These are phyloP conservation scores for Penicillium fimorum DNA, from an alignment of 495 filamentous ascomycete genomes.

Conservation along the genomic window DNA sequence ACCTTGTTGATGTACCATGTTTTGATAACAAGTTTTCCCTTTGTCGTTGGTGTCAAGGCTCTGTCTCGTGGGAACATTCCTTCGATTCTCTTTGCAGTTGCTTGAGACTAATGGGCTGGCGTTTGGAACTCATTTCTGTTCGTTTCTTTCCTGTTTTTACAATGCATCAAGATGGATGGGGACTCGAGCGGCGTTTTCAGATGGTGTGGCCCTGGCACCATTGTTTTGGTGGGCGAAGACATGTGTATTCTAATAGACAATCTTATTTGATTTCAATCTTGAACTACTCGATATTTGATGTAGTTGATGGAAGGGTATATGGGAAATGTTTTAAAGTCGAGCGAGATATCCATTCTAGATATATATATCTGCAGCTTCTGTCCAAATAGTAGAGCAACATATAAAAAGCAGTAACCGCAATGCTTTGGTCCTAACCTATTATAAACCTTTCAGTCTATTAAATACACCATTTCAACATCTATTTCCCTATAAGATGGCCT, in stretches of 20 bases:
- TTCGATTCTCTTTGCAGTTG: background rate
- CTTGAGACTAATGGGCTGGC: background rate
- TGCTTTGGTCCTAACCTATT: background rate
- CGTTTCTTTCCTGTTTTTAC: constrained; percentile 10
- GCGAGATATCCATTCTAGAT: background rate
- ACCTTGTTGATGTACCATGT: background rate
- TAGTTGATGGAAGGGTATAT: background rate
- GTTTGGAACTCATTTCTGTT: constrained; percentile 5
- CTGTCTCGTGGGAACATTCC: constrained; percentile 1
- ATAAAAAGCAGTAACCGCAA: background rate
- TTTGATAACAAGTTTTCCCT: constrained; percentile 1
- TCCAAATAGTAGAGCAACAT: background rate
- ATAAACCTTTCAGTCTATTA: background rate
- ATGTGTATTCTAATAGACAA: constrained; percentile 26
- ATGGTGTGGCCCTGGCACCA: constrained; percentile 15
- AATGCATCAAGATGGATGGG: constrained; percentile 28
- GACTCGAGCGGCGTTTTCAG: constrained; percentile 21
- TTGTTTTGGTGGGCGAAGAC: constrained; percentile 12
- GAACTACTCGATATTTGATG: background rate
- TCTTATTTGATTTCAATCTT: constrained; percentile 5
- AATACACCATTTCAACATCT: background rate
- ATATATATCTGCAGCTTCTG: background rate
- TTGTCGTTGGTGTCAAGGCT: background rate
- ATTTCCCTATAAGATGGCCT: background rate
- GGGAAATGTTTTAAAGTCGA: background rate